phyloP scores from a whole-genome alignment of 2,329 filamentous ascomycete genomes.

The Aspergillus sp. region DNA sequence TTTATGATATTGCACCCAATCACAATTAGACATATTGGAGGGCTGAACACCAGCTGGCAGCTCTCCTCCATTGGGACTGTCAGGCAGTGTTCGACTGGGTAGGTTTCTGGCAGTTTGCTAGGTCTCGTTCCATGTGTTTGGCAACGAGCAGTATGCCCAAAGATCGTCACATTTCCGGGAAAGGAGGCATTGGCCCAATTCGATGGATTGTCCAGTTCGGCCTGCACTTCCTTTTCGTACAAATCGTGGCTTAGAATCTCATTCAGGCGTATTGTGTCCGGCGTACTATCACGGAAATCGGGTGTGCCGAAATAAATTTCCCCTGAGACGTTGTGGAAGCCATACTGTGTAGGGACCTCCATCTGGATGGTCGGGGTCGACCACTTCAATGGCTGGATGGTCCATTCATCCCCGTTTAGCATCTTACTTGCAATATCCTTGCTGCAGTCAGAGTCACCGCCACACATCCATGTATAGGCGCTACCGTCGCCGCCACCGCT shows the following conservation, averaged over 20 bases:
- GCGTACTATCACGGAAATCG: neutral
- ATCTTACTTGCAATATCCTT: neutral
- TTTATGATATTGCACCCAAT: neutral
- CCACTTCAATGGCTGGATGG: neutral
- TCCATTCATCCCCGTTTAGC: neutral
- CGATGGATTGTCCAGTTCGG: neutral
- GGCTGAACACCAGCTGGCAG: neutral
- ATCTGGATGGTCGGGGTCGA: neutral
- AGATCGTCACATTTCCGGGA: neutral
- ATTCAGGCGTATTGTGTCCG: neutral
- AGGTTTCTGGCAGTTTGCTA: no score
- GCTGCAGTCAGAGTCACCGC: neutral
- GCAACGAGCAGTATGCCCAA: no score
- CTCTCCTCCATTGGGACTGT: neutral
- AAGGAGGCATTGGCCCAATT: neutral
- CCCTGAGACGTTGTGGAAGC: neutral
- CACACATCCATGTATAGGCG: neutral
- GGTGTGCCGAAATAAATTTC: neutral
- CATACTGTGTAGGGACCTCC: neutral
- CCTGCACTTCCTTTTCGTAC: neutral
- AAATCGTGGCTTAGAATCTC: neutral
- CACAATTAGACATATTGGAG: neutral
- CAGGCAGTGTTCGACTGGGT: neutral
- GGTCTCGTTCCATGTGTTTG: no score
- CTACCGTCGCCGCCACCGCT: no score